Evolutionary conservation across 768 basidiomycete species (phyloP).

Genomic region (Lactarius trivialis): DNA sequence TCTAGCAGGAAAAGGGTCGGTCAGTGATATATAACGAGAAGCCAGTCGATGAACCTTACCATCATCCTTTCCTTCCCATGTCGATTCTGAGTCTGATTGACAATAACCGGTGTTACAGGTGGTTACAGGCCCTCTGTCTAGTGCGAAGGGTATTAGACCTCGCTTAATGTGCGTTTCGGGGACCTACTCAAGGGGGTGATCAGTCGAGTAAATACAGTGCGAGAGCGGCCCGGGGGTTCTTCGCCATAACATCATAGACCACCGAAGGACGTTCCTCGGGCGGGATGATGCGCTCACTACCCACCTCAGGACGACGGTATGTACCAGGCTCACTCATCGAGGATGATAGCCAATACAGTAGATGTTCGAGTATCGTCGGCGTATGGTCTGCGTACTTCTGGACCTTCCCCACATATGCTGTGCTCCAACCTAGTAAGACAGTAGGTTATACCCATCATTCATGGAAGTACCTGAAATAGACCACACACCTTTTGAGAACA

Average conservation of each 20-base stretch:
- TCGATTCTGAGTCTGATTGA: conserved; percentile 8
- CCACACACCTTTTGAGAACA: conserved; percentile 22
- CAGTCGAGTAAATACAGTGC: conserved; percentile 17
- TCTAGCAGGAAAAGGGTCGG: neutral
- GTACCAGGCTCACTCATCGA: conserved; percentile 18
- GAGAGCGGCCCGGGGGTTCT: conserved; percentile 21
- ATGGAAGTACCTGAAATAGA: neutral
- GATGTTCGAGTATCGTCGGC: conserved; percentile 17
- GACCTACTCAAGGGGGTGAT: conserved; percentile 21
- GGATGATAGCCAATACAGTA: conserved; percentile 21
- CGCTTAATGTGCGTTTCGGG: conserved; percentile 20
- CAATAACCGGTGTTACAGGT: neutral
- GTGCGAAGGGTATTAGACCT: conserved; percentile 15
- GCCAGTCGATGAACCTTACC: conserved; percentile 3
- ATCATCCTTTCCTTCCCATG: conserved; percentile 18
- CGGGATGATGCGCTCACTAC: conserved; percentile 14
- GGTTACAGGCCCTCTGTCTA: neutral
- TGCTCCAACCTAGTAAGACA: conserved; percentile 15
- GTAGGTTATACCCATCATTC: neutral
- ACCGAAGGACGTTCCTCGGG: conserved; percentile 17
- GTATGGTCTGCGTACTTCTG: neutral
- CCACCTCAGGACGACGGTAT: conserved; percentile 22
- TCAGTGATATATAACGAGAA: neutral
- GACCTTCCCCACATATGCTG: conserved; percentile 9
- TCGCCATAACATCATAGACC: conserved; percentile 21